Evolutionary conservation across 176 grass and related monocot species (phyloP), one percentile per base, ranked within the genome.

Genomic region (Oryza brachyantha): DNA sequence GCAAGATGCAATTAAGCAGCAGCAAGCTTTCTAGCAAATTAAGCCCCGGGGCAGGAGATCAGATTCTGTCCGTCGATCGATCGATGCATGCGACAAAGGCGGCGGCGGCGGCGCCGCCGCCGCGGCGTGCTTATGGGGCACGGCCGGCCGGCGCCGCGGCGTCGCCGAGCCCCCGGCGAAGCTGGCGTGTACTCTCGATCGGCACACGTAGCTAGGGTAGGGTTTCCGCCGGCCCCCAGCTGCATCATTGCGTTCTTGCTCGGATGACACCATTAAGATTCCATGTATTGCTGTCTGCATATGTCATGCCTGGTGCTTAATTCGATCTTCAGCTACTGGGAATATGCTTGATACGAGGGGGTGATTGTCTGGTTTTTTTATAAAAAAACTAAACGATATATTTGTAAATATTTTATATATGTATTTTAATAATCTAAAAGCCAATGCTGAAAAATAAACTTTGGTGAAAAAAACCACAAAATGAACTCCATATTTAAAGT

Each of bases 271-370:
- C 21, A 24, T 22, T 57, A 3, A n/a, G n/a, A 10, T 57, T 57
- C 52, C 52, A 24, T 57, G 21, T 1, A 57, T 57, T 57, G 52
- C 8, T 57, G 52, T 57, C 52, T 57, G 52, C 21, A n/a, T 22
- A 22, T 10, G 21, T 57, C 21, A 55, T 57, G 45, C 45, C 5
- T 17, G 52, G 52, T 57, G 52, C 21, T 57, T 57, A 27, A n/a
- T 45, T 22, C n/a, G n/a, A n/a, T n/a, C 28, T 10, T 34, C 83
- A 79, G 10, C 46, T 73, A 5, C 61, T 73, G 73, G 40, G 19
- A 55, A 52, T 21, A 21, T 21, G 46, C 46, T 50, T 36, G 35
- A 36, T 36, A 6, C 35, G 35, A 36, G 35, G 35, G 35, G n/a
- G n/a, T n/a, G n/a, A n/a, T n/a, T n/a, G n/a, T n/a, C n/a, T n/a